Percentiles rank a stretch among this genome's conserved stretches.
Evolutionary conservation across 176 grass and related monocot genomes (phyloP).

Genomic region (Stipa capillata): DNA sequence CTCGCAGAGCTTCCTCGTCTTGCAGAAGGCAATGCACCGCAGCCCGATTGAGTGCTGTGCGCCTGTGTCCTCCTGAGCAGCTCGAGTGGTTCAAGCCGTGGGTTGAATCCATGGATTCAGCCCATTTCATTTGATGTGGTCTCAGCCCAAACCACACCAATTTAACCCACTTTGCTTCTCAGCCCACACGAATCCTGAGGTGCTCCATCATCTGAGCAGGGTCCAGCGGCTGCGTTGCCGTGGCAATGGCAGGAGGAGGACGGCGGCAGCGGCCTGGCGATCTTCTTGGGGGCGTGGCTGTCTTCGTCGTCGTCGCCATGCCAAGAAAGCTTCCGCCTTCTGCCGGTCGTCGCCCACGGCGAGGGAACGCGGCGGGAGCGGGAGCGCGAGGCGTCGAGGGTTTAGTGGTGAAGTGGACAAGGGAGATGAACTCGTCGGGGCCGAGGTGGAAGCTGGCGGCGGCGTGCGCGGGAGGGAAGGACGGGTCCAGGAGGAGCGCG

Average conservation of each 20-base stretch:
- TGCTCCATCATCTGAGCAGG: slow-evolving; percentile 1
- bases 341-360: background rate
- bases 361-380: background rate
- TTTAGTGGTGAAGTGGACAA: background rate
- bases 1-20: slow-evolving; percentile 67
- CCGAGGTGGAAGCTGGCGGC: background rate
- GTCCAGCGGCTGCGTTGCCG: background rate
- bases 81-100: too few relatives aligned
- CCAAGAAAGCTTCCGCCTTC: background rate
- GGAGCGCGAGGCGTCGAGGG: background rate
- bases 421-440: background rate
- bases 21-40: slow-evolving; percentile 76
- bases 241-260: background rate
- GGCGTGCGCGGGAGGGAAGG: background rate
- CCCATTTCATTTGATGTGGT: too few relatives aligned
- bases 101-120: too few relatives aligned
- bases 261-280: background rate
- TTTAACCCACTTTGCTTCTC: too few relatives aligned
- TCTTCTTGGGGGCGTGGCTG: background rate
- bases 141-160: too few relatives aligned
- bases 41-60: too few relatives aligned
- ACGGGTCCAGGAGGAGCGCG: background rate
- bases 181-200: too few relatives aligned
- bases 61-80: too few relatives aligned
- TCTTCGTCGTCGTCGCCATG: background rate